phyloP scores from a whole-genome alignment of 139 green algal genomes.

The Micromonas pusilla region DNA sequence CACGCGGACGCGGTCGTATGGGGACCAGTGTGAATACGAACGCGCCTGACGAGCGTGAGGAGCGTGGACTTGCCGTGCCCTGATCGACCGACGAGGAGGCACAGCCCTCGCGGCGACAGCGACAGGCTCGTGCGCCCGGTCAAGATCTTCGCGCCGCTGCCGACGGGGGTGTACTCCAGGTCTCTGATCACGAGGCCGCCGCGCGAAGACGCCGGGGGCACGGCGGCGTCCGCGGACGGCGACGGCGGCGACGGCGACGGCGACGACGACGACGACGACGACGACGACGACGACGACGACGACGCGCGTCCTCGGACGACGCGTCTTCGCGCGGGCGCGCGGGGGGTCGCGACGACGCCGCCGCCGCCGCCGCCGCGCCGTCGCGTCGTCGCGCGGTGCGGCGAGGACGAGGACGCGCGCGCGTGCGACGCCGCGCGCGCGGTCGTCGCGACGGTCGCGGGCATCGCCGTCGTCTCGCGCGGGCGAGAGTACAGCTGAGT shows the following conservation, averaged over 20 bases:
- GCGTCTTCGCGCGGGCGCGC: too few relatives aligned
- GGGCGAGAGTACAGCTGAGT: too few relatives aligned
- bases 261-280: neutral
- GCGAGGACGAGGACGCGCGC: neutral
- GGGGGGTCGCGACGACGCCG: neutral
- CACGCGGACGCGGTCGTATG: too few relatives aligned
- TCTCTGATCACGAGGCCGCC: neutral
- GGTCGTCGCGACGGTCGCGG: too few relatives aligned
- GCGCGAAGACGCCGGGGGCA: neutral
- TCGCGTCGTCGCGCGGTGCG: neutral
- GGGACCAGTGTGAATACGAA: too few relatives aligned
- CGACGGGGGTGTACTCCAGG: neutral
- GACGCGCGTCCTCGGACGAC: too few relatives aligned
- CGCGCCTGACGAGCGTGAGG: neutral
- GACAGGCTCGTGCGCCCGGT: neutral
- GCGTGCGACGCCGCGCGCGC: too few relatives aligned
- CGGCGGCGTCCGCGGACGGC: neutral
- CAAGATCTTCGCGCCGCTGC: neutral
- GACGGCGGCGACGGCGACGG: too few relatives aligned
- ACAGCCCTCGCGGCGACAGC: neutral
- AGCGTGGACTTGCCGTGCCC: conserved; percentile 6
- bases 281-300: neutral
- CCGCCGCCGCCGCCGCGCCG: too few relatives aligned
- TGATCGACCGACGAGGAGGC: neutral
- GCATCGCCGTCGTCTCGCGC: too few relatives aligned